phyloP scores from a whole-genome alignment of 2,329 filamentous ascomycete genomes.

The Tolypocladium tundrense region DNA sequence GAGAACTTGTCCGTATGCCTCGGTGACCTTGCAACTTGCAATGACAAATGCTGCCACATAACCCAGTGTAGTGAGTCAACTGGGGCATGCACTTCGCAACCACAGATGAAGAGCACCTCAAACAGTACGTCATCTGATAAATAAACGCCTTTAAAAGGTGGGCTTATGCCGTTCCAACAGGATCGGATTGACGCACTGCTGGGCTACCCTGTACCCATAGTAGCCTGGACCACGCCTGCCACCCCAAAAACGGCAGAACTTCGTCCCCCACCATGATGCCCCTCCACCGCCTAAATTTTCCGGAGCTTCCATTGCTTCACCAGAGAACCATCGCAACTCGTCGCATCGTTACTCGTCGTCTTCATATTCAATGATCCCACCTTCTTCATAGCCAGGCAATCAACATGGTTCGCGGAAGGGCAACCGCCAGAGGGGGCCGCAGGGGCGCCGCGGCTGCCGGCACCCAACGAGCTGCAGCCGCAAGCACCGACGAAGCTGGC shows the following conservation, averaged over 20 bases:
- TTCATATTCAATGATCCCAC: slow-evolving; percentile 2
- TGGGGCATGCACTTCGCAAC: neutral
- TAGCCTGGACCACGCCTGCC: neutral
- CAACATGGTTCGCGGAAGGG: slow-evolving; percentile 23
- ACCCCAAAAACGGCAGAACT: slow-evolving; percentile 15
- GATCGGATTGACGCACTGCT: neutral
- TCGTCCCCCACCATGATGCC: slow-evolving; percentile 22
- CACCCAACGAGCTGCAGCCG: slow-evolving; percentile 8
- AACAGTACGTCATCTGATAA: too few species aligned
- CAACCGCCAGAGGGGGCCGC: slow-evolving; percentile 19
- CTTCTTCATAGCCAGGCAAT: neutral
- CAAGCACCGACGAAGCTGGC: slow-evolving; percentile 7
- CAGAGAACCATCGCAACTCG: neutral
- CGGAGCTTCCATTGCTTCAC: neutral
- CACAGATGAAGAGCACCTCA: too few species aligned
- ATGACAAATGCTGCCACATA: neutral
- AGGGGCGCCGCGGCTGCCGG: slow-evolving; percentile 17
- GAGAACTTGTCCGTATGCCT: too few species aligned
- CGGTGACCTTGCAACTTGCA: too few species aligned
- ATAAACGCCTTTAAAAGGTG: neutral
- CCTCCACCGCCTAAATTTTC: slow-evolving; percentile 14
- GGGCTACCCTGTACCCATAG: neutral
- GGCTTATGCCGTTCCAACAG: neutral
- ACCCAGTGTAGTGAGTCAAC: neutral
- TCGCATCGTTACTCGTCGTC: neutral